Percentiles rank a stretch among this genome's conserved stretches.
Evolutionary conservation across 768 basidiomycete species (phyloP).

Genomic region (Termitomyces sp.): DNA sequence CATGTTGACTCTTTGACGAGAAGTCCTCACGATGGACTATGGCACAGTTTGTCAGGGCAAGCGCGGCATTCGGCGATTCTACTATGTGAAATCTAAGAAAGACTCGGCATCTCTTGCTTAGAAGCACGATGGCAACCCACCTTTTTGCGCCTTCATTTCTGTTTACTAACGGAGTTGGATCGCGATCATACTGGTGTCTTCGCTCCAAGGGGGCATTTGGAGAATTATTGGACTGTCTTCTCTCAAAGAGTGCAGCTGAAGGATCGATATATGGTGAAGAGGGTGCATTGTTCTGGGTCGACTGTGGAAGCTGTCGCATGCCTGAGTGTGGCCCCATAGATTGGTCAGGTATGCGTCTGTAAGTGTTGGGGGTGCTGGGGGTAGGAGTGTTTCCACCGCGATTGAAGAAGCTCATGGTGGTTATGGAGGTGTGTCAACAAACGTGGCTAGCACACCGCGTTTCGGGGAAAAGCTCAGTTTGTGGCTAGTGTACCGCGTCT

Average conservation of each 20-base stretch:
- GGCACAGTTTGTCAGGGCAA: conserved; percentile 78
- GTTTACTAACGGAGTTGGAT: conserved; percentile 22
- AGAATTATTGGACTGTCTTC: conserved; percentile 46
- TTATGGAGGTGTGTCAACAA: neutral
- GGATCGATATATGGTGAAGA: conserved; percentile 47
- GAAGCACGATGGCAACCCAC: conserved; percentile 8
- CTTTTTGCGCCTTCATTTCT: conserved; percentile 17
- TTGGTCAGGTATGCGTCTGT: conserved; percentile 35
- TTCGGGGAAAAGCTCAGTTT: neutral
- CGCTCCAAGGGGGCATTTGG: conserved; percentile 43
- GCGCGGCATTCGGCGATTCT: conserved; percentile 52
- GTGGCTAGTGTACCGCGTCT: conserved; percentile 1
- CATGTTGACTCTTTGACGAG: conserved; percentile 61
- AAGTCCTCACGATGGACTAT: conserved; percentile 81
- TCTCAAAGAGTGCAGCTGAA: conserved; percentile 41
- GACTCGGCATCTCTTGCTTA: conserved; percentile 5
- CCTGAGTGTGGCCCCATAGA: conserved; percentile 27
- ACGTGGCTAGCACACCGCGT: neutral
- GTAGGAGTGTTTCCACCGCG: conserved; percentile 29
- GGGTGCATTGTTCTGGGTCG: conserved; percentile 34
- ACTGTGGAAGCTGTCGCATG: conserved; percentile 29
- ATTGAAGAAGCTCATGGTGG: conserved; percentile 45
- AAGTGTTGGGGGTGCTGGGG: conserved; percentile 31
- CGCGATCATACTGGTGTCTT: conserved; percentile 32
- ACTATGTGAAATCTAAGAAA: conserved; percentile 48